phyloP scores from a whole-genome alignment of 768 basidiomycete species.

The Suillus luteus region DNA sequence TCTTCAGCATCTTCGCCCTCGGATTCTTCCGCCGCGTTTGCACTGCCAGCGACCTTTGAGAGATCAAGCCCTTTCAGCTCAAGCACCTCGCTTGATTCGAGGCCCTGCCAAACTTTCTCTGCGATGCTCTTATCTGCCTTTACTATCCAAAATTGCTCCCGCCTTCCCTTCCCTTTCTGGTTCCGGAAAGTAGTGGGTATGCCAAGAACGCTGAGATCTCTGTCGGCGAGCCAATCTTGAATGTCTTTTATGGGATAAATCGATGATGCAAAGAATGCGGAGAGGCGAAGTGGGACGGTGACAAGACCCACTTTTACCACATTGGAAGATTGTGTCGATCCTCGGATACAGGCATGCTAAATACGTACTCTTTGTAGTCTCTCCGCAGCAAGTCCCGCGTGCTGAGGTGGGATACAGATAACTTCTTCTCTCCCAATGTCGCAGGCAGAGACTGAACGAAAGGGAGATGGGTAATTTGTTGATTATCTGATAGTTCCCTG shows the following conservation, averaged over 20 bases:
- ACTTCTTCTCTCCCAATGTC: conserved; percentile 58
- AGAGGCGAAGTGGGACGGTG: conserved; percentile 75
- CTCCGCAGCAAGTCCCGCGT: conserved; percentile 81
- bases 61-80: conserved; percentile 44
- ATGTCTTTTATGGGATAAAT: conserved; percentile 20
- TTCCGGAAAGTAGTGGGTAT: conserved; percentile 73
- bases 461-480: conserved; percentile 19
- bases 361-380: conserved; percentile 92
- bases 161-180: conserved; percentile 55
- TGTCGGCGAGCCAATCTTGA: conserved; percentile 65
- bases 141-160: conserved; percentile 72
- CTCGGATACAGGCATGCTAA: conserved; percentile 40
- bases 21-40: too few species aligned
- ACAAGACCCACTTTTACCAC: conserved; percentile 71
- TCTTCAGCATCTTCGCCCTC: too few species aligned
- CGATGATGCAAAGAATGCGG: conserved; percentile 35
- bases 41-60: conserved; percentile 12
- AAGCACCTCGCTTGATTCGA: conserved; percentile 59
- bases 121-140: conserved; percentile 37
- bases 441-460: conserved; percentile 50
- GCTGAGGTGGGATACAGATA: conserved; percentile 63
- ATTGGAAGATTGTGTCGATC: conserved; percentile 25
- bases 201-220: conserved; percentile 67
- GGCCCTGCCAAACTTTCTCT: conserved; percentile 52
- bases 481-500: conserved; percentile 36